Percentiles rank a stretch among this genome's conserved stretches.
phyloP scores from a whole-genome alignment of 2,329 filamentous ascomycete genomes.

The Fusarium poae region DNA sequence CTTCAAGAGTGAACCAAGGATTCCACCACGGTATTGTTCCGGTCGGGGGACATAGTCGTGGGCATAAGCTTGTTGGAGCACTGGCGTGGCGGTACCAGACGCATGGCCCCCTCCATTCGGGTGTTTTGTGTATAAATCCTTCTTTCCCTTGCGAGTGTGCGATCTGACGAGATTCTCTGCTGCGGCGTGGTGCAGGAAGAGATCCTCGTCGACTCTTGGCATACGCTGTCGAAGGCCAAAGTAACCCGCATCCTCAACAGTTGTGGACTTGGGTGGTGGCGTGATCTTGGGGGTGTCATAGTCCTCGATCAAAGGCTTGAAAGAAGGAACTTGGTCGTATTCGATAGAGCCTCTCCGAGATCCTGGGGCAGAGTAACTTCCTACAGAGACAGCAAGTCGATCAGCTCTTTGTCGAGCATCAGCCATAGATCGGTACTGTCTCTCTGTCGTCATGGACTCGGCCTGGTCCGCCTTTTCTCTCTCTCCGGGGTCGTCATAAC shows the following conservation, averaged over 20 bases:
- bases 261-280: conserved; percentile 34
- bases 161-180: conserved; percentile 55
- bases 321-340: conserved; percentile 47
- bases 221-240: conserved; percentile 45
- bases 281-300: conserved; percentile 46
- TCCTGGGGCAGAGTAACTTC: conserved; percentile 55
- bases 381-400: conserved; percentile 57
- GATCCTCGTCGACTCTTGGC: conserved; percentile 36
- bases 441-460: conserved; percentile 54
- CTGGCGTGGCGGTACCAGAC: conserved; percentile 57
- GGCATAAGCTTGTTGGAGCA: conserved; percentile 63
- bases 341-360: conserved; percentile 55
- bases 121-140: conserved; percentile 51
- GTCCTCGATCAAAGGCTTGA: conserved; percentile 52
- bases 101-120: conserved; percentile 41
- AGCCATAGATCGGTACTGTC: conserved; percentile 57
- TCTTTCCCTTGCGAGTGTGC: conserved; percentile 51
- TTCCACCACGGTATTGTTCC: conserved; percentile 76
- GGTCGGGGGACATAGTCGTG: conserved; percentile 74
- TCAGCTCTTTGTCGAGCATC: conserved; percentile 57
- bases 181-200: conserved; percentile 45
- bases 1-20: conserved; percentile 79
- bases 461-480: conserved; percentile 57
- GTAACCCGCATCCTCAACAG: conserved; percentile 32
- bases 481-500: conserved; percentile 58